Conservation (phyloP, 2,329 filamentous ascomycete species). For the Coniochaeta sp. region DNA sequence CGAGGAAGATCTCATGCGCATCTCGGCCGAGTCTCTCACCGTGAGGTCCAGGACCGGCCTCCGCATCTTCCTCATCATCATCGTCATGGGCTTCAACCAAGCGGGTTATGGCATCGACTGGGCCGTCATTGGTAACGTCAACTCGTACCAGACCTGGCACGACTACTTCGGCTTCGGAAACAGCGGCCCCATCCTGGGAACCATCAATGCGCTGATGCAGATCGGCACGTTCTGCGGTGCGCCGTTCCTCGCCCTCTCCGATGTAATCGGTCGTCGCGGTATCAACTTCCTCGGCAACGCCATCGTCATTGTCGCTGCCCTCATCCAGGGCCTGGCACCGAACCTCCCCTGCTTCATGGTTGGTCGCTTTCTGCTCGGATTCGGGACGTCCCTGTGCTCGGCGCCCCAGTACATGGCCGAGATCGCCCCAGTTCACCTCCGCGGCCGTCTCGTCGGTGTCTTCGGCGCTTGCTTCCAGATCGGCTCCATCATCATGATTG, state of each 20-base stretch:
- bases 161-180: constrained; percentile 32
- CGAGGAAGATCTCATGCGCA: constrained; percentile 33
- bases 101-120: constrained; percentile 40
- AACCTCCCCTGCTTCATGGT: constrained; percentile 26
- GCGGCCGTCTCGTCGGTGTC: constrained; percentile 35
- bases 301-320: constrained; percentile 33
- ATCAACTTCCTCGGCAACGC: constrained; percentile 37
- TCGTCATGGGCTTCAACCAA: constrained; percentile 38
- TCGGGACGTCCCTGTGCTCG: constrained; percentile 21
- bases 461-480: constrained; percentile 39
- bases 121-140: constrained; percentile 39
- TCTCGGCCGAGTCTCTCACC: constrained; percentile 31
- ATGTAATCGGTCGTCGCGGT: constrained; percentile 42
- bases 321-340: constrained; percentile 37
- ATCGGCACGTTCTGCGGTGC: constrained; percentile 38
- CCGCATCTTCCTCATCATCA: constrained; percentile 31
- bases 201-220: constrained; percentile 39
- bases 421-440: constrained; percentile 19
- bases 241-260: constrained; percentile 40
- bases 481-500: constrained; percentile 32
- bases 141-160: constrained; percentile 33
- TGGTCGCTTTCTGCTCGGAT: constrained; percentile 26
- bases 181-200: constrained; percentile 29
- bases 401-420: constrained; percentile 21
- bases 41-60: constrained; percentile 32